Evolutionary conservation across 2,329 filamentous ascomycete genomes (phyloP).

Genomic region (Magnaporthiopsis poae): DNA sequence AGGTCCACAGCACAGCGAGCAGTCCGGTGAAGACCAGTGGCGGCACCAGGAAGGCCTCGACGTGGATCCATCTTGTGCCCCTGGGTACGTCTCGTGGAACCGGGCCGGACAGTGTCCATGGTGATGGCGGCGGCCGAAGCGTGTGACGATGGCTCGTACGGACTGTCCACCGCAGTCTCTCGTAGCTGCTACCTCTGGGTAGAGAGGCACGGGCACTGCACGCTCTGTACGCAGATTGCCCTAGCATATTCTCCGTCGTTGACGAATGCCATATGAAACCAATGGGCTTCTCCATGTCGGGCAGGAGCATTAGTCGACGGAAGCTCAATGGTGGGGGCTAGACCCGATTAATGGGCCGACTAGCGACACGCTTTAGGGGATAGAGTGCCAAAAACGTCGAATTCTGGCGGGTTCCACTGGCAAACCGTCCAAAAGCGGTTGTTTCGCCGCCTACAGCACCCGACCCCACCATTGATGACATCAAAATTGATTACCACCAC

Average conservation of each 20-base stretch:
- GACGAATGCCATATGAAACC: background rate
- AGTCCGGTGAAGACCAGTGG: conserved; percentile 58
- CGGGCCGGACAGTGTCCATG: background rate
- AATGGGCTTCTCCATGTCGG: no score
- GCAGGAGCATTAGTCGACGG: no score
- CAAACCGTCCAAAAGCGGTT: background rate
- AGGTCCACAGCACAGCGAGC: conserved; percentile 53
- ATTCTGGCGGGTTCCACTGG: background rate
- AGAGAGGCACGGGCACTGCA: background rate
- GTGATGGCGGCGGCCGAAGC: background rate
- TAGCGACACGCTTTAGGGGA: background rate
- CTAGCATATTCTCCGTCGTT: background rate
- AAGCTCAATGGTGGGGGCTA: no score
- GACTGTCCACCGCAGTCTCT: background rate
- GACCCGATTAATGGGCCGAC: no score
- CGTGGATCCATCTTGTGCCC: conserved; percentile 19
- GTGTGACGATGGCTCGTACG: no score
- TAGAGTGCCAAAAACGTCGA: background rate
- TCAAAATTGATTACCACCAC: background rate
- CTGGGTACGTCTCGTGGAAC: background rate
- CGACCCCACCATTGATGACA: background rate
- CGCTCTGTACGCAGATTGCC: background rate
- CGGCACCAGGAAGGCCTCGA: conserved; percentile 44
- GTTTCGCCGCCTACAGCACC: background rate
- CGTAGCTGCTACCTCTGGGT: no score